These are phyloP conservation scores for Trichoderma citrinoviride DNA, from an alignment of 2,329 filamentous ascomycete species.

Conservation along the genomic window DNA sequence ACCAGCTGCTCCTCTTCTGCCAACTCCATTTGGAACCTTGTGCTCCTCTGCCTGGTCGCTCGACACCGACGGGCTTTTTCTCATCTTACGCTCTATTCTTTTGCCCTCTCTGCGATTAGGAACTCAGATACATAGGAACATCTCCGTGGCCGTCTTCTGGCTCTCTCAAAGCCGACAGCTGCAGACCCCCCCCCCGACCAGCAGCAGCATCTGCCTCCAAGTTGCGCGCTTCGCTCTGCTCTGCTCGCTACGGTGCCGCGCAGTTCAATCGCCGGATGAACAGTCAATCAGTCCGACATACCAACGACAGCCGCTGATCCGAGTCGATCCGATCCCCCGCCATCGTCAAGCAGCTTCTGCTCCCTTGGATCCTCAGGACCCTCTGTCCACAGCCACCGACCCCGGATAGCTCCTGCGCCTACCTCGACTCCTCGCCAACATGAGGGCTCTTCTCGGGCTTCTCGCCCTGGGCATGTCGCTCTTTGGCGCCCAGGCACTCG, in stretches of 20 bases:
- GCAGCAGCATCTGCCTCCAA: too few relatives aligned
- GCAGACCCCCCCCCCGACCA: too few relatives aligned
- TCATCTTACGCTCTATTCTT: too few relatives aligned
- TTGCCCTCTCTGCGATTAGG: too few relatives aligned
- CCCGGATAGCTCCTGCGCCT: neutral
- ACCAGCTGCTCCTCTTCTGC: neutral
- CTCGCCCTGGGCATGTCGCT: constrained; percentile 54
- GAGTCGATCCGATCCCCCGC: neutral
- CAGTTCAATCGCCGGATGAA: constrained; percentile 10
- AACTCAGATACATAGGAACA: too few relatives aligned
- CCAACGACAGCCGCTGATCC: neutral
- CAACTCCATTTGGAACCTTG: too few relatives aligned
- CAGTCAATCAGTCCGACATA: neutral
- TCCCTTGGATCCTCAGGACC: neutral
- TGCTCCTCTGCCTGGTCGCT: too few relatives aligned
- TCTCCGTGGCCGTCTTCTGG: too few relatives aligned
- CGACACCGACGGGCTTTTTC: too few relatives aligned
- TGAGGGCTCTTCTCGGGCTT: constrained; percentile 55
- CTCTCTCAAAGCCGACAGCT: too few relatives aligned
- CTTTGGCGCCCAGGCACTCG: constrained; percentile 54
- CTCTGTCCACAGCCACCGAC: neutral
- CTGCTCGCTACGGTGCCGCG: constrained; percentile 5
- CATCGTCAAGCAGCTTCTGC: neutral
- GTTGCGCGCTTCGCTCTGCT: too few relatives aligned
- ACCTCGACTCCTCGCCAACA: constrained; percentile 34